Evolutionary conservation across 2,329 filamentous ascomycete species (phyloP).

Genomic region (Talaromyces sp.): DNA sequence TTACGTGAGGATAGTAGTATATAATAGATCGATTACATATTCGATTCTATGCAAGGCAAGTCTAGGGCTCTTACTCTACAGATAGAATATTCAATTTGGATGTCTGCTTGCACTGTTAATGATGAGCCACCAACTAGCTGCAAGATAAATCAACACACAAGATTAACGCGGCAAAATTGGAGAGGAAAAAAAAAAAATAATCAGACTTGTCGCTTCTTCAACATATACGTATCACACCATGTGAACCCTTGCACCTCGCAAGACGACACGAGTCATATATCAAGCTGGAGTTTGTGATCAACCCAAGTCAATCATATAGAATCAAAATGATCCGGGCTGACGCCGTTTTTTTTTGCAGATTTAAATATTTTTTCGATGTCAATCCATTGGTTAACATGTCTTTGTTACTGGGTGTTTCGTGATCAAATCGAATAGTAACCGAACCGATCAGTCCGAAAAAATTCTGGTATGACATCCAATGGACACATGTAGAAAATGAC

Average conservation of each 20-base stretch:
- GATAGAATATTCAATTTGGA: background rate
- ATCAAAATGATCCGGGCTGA: background rate
- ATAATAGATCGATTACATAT: background rate
- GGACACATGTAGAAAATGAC: background rate
- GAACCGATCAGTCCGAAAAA: background rate
- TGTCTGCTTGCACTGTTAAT: background rate
- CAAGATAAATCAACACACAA: background rate
- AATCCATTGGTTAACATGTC: slow-evolving; percentile 3
- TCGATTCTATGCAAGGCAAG: background rate
- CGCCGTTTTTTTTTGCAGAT: slow-evolving; percentile 8
- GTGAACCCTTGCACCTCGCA: background rate
- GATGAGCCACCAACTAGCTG: background rate
- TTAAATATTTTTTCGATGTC: background rate
- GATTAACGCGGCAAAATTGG: background rate
- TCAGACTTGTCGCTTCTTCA: background rate
- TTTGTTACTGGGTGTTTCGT: background rate
- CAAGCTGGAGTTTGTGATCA: background rate
- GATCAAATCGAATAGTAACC: background rate
- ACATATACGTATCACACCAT: background rate
- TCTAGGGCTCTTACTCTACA: background rate
- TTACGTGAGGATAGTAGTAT: no score
- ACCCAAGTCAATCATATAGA: background rate
- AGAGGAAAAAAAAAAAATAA: background rate
- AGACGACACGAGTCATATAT: background rate
- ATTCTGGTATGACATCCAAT: slow-evolving; percentile 7